These are phyloP conservation scores for Sordariomycetes sp. DNA, from an alignment of 2,329 filamentous ascomycete genomes.

Conservation along the genomic window DNA sequence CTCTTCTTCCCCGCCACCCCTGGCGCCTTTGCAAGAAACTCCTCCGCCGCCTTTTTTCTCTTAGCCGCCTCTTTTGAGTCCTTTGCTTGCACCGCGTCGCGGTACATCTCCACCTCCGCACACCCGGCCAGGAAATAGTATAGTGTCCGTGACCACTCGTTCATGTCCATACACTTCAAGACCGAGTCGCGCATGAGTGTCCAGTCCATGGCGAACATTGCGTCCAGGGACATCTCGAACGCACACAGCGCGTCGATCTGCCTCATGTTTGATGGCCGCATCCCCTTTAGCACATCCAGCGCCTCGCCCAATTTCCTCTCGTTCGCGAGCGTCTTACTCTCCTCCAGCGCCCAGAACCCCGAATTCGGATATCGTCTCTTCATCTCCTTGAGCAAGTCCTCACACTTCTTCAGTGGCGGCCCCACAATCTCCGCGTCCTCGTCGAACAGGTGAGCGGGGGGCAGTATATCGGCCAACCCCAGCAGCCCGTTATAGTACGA, in stretches of 20 bases:
- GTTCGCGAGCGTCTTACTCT: constrained; percentile 62
- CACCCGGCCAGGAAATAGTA: constrained; percentile 82
- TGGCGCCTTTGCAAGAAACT: constrained; percentile 59
- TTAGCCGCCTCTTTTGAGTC: constrained; percentile 31
- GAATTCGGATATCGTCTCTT: constrained; percentile 66
- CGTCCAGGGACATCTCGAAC: constrained; percentile 71
- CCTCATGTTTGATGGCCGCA: constrained; percentile 52
- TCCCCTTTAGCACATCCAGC: constrained; percentile 47
- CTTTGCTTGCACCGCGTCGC: constrained; percentile 35
- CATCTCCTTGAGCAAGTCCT: constrained; percentile 59
- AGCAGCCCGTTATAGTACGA: constrained; percentile 82
- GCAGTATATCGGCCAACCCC: constrained; percentile 78
- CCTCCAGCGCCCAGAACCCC: constrained; percentile 76
- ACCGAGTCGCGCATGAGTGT: constrained; percentile 62
- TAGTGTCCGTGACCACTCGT: constrained; percentile 80
- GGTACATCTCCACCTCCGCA: constrained; percentile 71
- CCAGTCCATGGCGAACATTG: constrained; percentile 72
- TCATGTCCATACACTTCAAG: constrained; percentile 60
- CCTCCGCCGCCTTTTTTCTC: constrained; percentile 52
- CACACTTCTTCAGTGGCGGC: constrained; percentile 58
- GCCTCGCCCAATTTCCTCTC: constrained; percentile 54
- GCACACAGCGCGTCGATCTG: constrained; percentile 76
- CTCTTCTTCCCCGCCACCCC: constrained; percentile 70
- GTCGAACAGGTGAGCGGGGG: constrained; percentile 25
- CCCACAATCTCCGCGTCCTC: constrained; percentile 46